Base-by-base conservation (phyloP, 345 rosid genomes). In the Linum lewisii region DNA sequence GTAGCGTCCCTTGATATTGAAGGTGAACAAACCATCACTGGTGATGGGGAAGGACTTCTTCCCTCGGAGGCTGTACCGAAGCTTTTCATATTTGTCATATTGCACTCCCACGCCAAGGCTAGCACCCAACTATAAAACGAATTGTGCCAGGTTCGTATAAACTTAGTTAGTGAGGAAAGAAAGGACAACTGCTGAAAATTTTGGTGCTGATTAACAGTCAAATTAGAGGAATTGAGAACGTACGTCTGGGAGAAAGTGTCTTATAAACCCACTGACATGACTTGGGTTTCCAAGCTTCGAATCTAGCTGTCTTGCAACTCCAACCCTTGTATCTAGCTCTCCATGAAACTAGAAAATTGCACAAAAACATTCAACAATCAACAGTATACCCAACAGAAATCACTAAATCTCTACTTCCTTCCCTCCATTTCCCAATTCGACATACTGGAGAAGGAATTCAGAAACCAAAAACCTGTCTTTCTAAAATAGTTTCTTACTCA, bases 271-370 rank as follows among this genome's bases (percentile, higher is more conserved):
- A 53, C 82, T 67, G 44, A 77, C 66, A 73, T 72, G 76, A 64
- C 66, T 76, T 0, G 97, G 97, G 13, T 74, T 63, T 13, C 97
- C 95, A 59, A 66, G 42, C 78, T 71, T 87, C 9, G 97, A 83
- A 72, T 93, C 99, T 20, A 89, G 81, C 76, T 85, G 97, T 66
- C 95, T 29, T 29, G 34, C 34, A 29, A 74, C 64, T 13, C 97
- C 95, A 59, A 66, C 42, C 78, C 72, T 87, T 11, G 97, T 85
- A 72, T 93, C 99, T 20, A 89, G 81, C 75, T 85, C 99, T 66
- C 95, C 95, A 72, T 77, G 88, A 69, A 89, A 77, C 99, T 89
- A 73, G 51, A 16, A 19, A 57, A 55, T 54, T 16, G 20, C 32
- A 16, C 36, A 53, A 53, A 14, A 34, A 67, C 60, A 54, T 74